Base-by-base conservation (phyloP, 2,329 filamentous ascomycete genomes). In the Fusarium succisae region DNA sequence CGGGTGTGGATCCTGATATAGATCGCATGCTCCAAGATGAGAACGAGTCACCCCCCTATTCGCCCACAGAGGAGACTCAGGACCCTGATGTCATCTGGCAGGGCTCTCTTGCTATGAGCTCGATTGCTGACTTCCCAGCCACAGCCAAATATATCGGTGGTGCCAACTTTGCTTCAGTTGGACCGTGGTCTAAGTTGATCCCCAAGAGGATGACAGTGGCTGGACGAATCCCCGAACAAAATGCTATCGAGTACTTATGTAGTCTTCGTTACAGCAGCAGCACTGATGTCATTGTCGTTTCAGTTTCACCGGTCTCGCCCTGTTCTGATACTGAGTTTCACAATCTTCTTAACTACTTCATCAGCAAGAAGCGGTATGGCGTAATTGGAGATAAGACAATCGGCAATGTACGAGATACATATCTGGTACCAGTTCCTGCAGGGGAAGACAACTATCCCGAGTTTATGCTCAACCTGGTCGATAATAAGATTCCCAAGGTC, bases 211-310 rank as follows among this genome's bases (percentile, higher is more conserved):
- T 96, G 37, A 90, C 88, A 12, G 92, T 96, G 28, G 92, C 92
- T 54, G 94, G 94, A 3, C 91, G 96, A 24, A 96, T 99, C 68
- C 90, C 93, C 58, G 91, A 94, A 75, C 89, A 92, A 68, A 93
- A 92, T 73, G 96, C 96, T 17, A 94, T 95, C 64, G 94, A 97
- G 70, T 99, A 99, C 78, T 91, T 99, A 1, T 96, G 94, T 79
- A 91, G 94, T 57, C 87, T 98, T 69, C 91, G 94, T 18, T 97
- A 94, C 81, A 96, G 93, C 80, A 89, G 90, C 59, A 91, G 91
- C 57, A 95, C 94, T 5, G 96, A 98, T 78, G 91, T 99, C 11
- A 89, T 94, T 3, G 93, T 98, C 28, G 89, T 97, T 26, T 90
- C 91, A 50, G 84, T 98, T 39, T 88, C 88, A 24, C 89, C 91